Base-by-base conservation (phyloP, 2,329 filamentous ascomycete genomes). In the Botrytis aclada region DNA sequence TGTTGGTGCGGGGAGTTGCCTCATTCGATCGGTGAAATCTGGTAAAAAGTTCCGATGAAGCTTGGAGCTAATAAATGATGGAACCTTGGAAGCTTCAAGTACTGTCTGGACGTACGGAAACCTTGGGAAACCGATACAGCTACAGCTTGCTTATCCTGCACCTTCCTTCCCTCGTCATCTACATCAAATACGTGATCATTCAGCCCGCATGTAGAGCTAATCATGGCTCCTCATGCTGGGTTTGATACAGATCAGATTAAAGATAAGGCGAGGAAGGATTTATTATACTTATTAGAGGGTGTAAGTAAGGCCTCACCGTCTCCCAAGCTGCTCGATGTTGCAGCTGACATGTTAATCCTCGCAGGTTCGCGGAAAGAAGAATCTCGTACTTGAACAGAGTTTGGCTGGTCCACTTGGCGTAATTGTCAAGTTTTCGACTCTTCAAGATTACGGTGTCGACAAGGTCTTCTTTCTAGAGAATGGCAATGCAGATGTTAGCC, bases 311-410 rank as follows among this genome's bases (percentile, higher is more conserved):
- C 70, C 74, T 72, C 74, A 73, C 76, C 75, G 77, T 75, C 74
- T n/a, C 47, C 64, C 47, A 34, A 61, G 56, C 61, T 69, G 69
- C 56, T 60, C 71, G 63, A 74, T 69, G 77, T 76, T 75, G 76
- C 77, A 74, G 74, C 82, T 84, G 74, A 84, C 75, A 61, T 73
- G 74, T 75, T 66, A 69, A 66, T 70, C 5, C 74, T 70, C 75
- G 62, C 80, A 99, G 96, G 94, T 98, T 77, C 93, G 95, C 81
- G 97, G 97, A 78, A 99, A 98, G 89, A 99, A 99, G 87, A 98
- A 98, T 80, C 86, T 99, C 75, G 93, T 99, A 70, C 92, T 99
- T 80, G 95, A 98, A 82, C 93, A 92, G 83, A 91, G 91, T 79
- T 87, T 99, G 78, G 94, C 95, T 77, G 96, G 95, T 37, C 93